These are phyloP conservation scores for Solanum hybrid DNA, from an alignment of 305 asterid species.

Conservation along the genomic window DNA sequence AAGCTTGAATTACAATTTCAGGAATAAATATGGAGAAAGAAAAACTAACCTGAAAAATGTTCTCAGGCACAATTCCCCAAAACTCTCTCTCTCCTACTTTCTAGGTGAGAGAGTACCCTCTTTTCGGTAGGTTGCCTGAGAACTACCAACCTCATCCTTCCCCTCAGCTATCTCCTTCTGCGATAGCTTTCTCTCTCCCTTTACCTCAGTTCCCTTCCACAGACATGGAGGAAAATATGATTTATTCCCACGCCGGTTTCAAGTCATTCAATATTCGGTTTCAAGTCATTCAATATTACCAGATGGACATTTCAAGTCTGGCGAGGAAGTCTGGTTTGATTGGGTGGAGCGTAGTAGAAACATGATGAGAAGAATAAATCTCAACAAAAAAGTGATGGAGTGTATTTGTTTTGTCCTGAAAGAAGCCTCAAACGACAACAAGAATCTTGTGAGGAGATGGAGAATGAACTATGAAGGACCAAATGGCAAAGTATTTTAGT, in stretches of 20 bases:
- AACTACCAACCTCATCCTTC: neutral
- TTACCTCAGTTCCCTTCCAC: neutral
- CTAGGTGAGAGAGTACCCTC: neutral
- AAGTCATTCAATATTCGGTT: neutral
- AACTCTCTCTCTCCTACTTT: neutral
- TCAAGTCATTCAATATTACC: neutral
- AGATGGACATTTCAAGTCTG: too few species aligned
- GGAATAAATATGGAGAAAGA: neutral
- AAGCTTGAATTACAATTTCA: neutral
- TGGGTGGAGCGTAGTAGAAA: neutral
- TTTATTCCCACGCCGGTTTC: neutral
- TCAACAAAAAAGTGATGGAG: neutral
- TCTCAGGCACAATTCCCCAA: too few species aligned
- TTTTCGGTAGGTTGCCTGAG: neutral
- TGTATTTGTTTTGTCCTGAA: neutral
- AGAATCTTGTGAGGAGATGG: neutral
- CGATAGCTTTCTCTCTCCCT: neutral
- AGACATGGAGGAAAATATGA: neutral
- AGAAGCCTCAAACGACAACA: neutral
- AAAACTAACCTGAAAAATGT: neutral
- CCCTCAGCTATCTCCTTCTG: neutral
- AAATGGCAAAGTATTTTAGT: neutral
- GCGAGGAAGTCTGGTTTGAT: neutral
- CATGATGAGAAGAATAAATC: neutral
- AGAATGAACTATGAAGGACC: neutral